Percentiles rank a stretch among this genome's conserved stretches.
Conservation (phyloP, 1,284 basidiomycete genomes). For the Mycena citricolor region DNA sequence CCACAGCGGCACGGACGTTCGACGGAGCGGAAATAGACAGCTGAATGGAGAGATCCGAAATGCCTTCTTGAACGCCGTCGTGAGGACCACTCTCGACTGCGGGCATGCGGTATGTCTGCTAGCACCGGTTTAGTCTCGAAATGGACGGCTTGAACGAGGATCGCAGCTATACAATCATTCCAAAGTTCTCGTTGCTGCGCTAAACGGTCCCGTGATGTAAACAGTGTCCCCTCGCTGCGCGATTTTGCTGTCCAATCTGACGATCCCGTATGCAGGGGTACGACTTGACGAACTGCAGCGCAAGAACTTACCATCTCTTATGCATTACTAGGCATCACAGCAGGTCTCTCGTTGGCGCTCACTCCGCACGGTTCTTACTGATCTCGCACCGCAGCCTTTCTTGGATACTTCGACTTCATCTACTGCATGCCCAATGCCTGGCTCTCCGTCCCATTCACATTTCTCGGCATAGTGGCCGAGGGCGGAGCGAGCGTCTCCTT, state of each 20-base stretch:
- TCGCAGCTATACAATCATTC: constrained; percentile 60
- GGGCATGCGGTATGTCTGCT: constrained; percentile 54
- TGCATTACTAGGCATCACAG: constrained; percentile 55
- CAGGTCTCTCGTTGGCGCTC: constrained; percentile 40
- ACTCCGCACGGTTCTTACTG: background rate
- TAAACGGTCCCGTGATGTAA: constrained; percentile 77
- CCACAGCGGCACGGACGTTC: constrained; percentile 57
- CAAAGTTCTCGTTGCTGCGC: constrained; percentile 64
- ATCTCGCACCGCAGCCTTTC: constrained; percentile 45
- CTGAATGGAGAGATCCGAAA: constrained; percentile 40
- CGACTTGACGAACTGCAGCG: background rate
- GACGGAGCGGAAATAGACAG: constrained; percentile 25
- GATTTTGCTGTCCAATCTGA: too few species aligned
- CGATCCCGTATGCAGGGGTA: constrained; percentile 11
- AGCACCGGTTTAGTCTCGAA: background rate
- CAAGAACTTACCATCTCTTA: constrained; percentile 21
- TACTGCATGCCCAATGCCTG: constrained; percentile 63
- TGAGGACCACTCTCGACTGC: constrained; percentile 56
- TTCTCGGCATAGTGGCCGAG: constrained; percentile 65
- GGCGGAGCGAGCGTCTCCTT: constrained; percentile 70
- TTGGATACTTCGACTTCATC: constrained; percentile 74
- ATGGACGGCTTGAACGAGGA: background rate
- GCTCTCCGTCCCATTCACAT: constrained; percentile 66
- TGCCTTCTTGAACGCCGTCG: constrained; percentile 42
- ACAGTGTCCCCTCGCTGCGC: too few species aligned